Evolutionary conservation across 805 yeast genomes (phyloP).

Genomic region (Ogataea glucozyma): DNA sequence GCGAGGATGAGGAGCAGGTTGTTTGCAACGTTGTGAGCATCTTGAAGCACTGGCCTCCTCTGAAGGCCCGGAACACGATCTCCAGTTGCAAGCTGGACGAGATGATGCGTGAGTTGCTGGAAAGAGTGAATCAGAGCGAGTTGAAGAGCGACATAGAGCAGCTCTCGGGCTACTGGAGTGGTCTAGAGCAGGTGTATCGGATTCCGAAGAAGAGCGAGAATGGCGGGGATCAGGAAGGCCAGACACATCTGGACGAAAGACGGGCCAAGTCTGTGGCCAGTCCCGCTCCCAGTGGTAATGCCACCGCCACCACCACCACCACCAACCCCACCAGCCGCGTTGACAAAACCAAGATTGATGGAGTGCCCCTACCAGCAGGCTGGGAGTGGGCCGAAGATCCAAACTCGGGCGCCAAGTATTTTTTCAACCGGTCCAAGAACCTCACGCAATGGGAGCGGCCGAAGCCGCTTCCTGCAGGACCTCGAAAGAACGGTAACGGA

Average conservation of each 20-base stretch:
- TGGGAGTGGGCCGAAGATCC: conserved; percentile 63
- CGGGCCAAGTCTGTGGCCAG: conserved; percentile 18
- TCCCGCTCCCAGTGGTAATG: too few relatives aligned
- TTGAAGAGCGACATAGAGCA: conserved; percentile 40
- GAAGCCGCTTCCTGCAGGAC: conserved; percentile 23
- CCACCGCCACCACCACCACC: too few relatives aligned
- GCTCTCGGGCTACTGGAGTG: conserved; percentile 68
- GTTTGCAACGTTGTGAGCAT: conserved; percentile 54
- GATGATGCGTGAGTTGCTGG: conserved; percentile 48
- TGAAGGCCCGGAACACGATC: conserved; percentile 73
- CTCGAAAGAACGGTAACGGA: conserved; percentile 10
- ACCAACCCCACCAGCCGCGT: too few relatives aligned
- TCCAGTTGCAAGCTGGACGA: conserved; percentile 71
- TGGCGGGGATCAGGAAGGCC: conserved; percentile 3
- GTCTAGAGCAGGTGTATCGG: conserved; percentile 76
- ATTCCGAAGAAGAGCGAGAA: conserved; percentile 63
- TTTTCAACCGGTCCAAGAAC: conserved; percentile 50
- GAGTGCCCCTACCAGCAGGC: conserved; percentile 53
- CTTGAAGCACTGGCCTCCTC: conserved; percentile 62
- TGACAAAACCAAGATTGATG: conserved; percentile 27
- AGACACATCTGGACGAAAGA: conserved; percentile 26
- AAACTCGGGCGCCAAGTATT: conserved; percentile 48
- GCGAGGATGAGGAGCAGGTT: conserved; percentile 41
- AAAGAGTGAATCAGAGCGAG: conserved; percentile 26
- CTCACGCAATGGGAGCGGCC: conserved; percentile 66